A percentile compares a stretch with the other conserved stretches of the same genome.
phyloP scores from a whole-genome alignment of 164 flowering plant genomes.

The Taxillus chinensis region DNA sequence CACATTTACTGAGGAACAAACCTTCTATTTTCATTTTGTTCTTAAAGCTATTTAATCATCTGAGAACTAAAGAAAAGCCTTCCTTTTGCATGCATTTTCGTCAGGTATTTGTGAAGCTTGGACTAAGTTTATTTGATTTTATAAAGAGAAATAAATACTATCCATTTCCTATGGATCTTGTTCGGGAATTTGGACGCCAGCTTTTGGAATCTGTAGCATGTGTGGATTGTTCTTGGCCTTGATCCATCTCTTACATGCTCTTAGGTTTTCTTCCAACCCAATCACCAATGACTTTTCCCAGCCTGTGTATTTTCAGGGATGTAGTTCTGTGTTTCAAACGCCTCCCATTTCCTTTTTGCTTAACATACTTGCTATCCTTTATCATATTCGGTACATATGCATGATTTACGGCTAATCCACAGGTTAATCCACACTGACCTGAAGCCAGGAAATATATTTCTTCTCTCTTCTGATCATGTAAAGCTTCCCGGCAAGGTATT shows the following conservation, averaged over 20 bases:
- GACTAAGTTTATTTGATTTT: constrained; percentile 94
- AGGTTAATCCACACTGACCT: constrained; percentile 76
- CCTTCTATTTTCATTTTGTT: neutral
- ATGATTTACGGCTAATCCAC: constrained; percentile 31
- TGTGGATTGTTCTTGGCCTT: constrained; percentile 46
- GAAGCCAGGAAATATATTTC: constrained; percentile 92
- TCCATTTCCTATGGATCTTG: constrained; percentile 89
- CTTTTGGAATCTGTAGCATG: constrained; percentile 98
- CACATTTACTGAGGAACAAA: constrained; percentile 90
- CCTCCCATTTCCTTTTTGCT: neutral
- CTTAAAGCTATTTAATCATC: constrained; percentile 4
- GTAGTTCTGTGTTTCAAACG: neutral
- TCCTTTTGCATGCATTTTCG: constrained; percentile 47
- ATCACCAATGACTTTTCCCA: constrained; percentile 11
- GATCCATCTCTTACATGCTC: constrained; percentile 5
- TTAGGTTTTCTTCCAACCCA: constrained; percentile 7
- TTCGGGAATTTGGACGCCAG: constrained; percentile 89
- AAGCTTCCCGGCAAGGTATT: constrained; percentile 68
- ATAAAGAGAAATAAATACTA: constrained; percentile 72
- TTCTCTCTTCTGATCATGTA: constrained; percentile 63
- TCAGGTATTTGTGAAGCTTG: constrained; percentile 99
- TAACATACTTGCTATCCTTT: constrained; percentile 11
- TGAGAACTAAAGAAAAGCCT: constrained; percentile 33
- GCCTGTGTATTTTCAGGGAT: constrained; percentile 16
- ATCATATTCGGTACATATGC: constrained; percentile 60